Evolutionary conservation across 768 basidiomycete genomes (phyloP), one percentile per base, ranked within the genome.

Genomic region (Punctularia strigosozonata): DNA sequence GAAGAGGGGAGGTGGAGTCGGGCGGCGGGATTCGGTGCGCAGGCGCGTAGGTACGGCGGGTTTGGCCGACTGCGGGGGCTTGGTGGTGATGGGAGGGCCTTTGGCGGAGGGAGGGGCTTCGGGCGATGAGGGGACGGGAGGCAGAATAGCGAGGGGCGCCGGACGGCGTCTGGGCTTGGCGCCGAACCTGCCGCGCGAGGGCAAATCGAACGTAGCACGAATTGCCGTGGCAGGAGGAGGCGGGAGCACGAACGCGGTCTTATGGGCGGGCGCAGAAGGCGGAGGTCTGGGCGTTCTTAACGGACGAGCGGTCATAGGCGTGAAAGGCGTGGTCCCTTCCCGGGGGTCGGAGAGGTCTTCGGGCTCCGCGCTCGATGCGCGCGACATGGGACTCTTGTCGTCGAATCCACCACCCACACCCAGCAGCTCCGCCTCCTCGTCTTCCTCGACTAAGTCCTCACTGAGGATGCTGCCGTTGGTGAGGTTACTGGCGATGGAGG

Each of bases 391-490:
- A 33, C 59, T 59, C 34, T 60, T 53, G 28, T 54, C 58, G 30
- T 69, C 66, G 40, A 84, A 85, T 25, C 75, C 71, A 39, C 78
- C 75, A 38, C 80, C 77, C 14, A 80, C 55, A 32, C 80, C 79
- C 30, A 86, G 65, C 1, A 86, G 60, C 42, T 77, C 79, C 35
- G 72, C 59, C 52, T 88, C 83, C 53, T 88, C 85, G 17, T 86
- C 83, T 45, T 82, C 82, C 50, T 87, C 86, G 7, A 88, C 73
- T 6, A 87, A 71, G 38, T 88, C 69, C 54, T 88, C 85, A 51
- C 83, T 87, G 31, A 85, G 54, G 30, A 81, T 60, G 53, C 85
- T 88, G 48, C 71, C 71, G 26, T 57, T 67, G 1, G 82, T 84
- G 46, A 61, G 62, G 50, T 69, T 74, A 50, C 82, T 86, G n/a